Percentiles rank a stretch among this genome's conserved stretches.
Conservation (phyloP, 1,139 yeast species). For the Saccharomyces hybrid region DNA sequence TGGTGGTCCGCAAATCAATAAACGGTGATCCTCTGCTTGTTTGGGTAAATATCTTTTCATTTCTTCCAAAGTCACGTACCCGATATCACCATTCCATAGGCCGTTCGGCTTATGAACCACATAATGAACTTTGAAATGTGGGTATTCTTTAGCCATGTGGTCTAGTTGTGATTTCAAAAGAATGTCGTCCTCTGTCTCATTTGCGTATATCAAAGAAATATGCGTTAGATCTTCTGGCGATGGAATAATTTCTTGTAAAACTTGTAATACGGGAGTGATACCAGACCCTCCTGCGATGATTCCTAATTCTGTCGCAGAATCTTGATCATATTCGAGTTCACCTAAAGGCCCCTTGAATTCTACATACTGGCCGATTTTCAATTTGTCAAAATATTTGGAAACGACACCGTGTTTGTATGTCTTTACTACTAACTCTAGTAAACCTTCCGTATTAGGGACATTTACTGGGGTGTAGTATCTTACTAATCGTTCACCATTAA, state of each 20-base stretch:
- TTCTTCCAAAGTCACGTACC: slow-evolving; percentile 53
- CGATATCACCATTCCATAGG: slow-evolving; percentile 53
- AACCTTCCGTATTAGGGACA: slow-evolving; percentile 60
- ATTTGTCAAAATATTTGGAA: slow-evolving; percentile 54
- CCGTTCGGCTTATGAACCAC: slow-evolving; percentile 35
- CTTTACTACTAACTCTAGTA: slow-evolving; percentile 66
- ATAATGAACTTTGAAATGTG: slow-evolving; percentile 50
- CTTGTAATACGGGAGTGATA: slow-evolving; percentile 71
- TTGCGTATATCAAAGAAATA: slow-evolving; percentile 57
- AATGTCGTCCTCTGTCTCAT: slow-evolving; percentile 66
- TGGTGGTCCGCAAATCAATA: slow-evolving; percentile 18
- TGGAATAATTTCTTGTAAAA: slow-evolving; percentile 50
- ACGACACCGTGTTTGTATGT: slow-evolving; percentile 65
- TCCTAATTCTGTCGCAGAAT: slow-evolving; percentile 54
- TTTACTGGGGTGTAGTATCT: slow-evolving; percentile 73
- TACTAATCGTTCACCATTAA: slow-evolving; percentile 53
- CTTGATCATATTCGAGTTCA: slow-evolving; percentile 51
- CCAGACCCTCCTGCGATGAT: slow-evolving; percentile 83
- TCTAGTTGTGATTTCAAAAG: slow-evolving; percentile 63
- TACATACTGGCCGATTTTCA: slow-evolving; percentile 58
- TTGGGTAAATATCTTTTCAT: slow-evolving; percentile 46
- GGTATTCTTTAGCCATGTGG: slow-evolving; percentile 55
- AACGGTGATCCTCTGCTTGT: slow-evolving; percentile 43
- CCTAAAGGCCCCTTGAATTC: slow-evolving; percentile 77
- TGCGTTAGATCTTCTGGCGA: slow-evolving; percentile 58